Percentiles rank a stretch among this genome's conserved stretches.
Conservation (phyloP, 2,329 filamentous ascomycete genomes). For the Didymella sp. region DNA sequence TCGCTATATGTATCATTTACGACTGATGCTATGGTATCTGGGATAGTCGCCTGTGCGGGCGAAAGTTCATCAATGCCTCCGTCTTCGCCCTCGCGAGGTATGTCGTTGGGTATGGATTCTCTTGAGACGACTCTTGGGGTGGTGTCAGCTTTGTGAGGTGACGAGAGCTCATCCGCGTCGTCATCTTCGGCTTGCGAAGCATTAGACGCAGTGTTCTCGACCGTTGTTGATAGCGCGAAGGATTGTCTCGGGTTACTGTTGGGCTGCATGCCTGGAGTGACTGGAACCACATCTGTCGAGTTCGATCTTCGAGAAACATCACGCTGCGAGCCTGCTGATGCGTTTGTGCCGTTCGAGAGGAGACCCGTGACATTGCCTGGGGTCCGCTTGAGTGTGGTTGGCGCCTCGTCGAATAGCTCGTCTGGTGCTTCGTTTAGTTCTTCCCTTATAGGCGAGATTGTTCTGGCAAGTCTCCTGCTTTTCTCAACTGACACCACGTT, state of each 20-base stretch:
- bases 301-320: slow-evolving; percentile 25
- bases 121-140: slow-evolving; percentile 25
- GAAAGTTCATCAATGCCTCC: slow-evolving; percentile 35
- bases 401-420: slow-evolving; percentile 38
- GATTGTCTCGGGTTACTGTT: slow-evolving; percentile 21
- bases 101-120: slow-evolving; percentile 16
- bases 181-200: slow-evolving; percentile 27
- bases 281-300: slow-evolving; percentile 31
- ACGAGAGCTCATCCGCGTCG: slow-evolving; percentile 41
- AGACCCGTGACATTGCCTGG: slow-evolving; percentile 15
- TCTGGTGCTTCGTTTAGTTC: slow-evolving; percentile 37
- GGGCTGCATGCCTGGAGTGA: slow-evolving; percentile 34
- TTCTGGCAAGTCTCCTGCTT: slow-evolving; percentile 33
- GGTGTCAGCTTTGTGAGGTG: slow-evolving; percentile 18
- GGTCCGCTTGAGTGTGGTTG: slow-evolving; percentile 21
- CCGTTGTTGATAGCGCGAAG: slow-evolving; percentile 21
- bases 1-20: neutral
- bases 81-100: slow-evolving; percentile 10
- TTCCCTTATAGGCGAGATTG: slow-evolving; percentile 35
- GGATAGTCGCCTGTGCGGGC: slow-evolving; percentile 1
- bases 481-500: slow-evolving; percentile 37
- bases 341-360: slow-evolving; percentile 19
- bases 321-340: slow-evolving; percentile 23
- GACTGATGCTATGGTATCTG: neutral
- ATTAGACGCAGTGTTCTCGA: slow-evolving; percentile 25